Evolutionary conservation across 306 rosid genomes (phyloP).

Genomic region (Citrullus mucosospermus): DNA sequence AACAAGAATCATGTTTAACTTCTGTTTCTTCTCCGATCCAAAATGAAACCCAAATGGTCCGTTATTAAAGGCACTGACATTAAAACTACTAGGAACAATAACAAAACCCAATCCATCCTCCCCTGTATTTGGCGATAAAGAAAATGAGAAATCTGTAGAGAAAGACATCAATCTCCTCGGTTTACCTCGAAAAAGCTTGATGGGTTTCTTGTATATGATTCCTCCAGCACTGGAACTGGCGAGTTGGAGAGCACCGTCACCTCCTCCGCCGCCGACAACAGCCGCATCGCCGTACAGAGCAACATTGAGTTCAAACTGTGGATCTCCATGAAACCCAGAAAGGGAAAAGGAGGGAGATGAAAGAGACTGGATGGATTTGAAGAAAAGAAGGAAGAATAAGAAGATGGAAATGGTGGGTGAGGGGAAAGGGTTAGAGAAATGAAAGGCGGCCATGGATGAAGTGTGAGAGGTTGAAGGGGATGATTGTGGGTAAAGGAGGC

Average conservation of each 20-base stretch:
- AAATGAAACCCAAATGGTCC: slow-evolving; percentile 31
- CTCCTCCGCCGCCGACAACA: slow-evolving; percentile 28
- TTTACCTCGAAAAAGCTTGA: slow-evolving; percentile 47
- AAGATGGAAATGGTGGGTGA: slow-evolving; percentile 14
- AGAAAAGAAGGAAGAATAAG: slow-evolving; percentile 27
- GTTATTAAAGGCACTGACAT: slow-evolving; percentile 32
- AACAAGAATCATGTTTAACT: slow-evolving; percentile 23
- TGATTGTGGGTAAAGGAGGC: slow-evolving; percentile 23
- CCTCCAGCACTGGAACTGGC: slow-evolving; percentile 36
- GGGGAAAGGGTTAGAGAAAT: slow-evolving; percentile 17
- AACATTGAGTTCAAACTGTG: slow-evolving; percentile 33
- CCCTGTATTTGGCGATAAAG: slow-evolving; percentile 29
- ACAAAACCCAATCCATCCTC: slow-evolving; percentile 56
- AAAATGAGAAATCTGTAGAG: slow-evolving; percentile 59
- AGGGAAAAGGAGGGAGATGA: slow-evolving; percentile 45
- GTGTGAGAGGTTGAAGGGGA: slow-evolving; percentile 22
- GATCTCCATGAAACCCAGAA: slow-evolving; percentile 42
- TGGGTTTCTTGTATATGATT: slow-evolving; percentile 48
- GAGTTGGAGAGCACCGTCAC: slow-evolving; percentile 33
- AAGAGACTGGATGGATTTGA: slow-evolving; percentile 28
- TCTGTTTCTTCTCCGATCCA: slow-evolving; percentile 20
- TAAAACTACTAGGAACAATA: slow-evolving; percentile 44
- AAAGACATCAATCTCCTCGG: slow-evolving; percentile 47
- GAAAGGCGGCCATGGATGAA: slow-evolving; percentile 49
- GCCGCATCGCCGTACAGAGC: slow-evolving; percentile 58